Percentiles rank a stretch among this genome's conserved stretches.
Evolutionary conservation across 306 rosid genomes (phyloP).

Genomic region (Hippophae tibetana): DNA sequence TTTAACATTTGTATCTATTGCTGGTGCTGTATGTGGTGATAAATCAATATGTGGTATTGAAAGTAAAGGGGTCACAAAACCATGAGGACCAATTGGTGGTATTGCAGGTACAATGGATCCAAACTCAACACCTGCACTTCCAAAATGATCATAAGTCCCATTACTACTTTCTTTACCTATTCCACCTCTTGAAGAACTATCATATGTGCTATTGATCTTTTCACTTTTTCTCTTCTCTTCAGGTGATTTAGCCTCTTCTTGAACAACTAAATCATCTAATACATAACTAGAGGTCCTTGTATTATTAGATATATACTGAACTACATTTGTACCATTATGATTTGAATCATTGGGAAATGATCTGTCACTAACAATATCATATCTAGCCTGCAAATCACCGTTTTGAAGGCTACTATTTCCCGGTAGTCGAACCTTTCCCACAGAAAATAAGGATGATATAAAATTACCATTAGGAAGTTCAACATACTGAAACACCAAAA

Average conservation of each 20-base stretch:
- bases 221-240: slow-evolving; percentile 20
- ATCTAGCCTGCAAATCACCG: slow-evolving; percentile 19
- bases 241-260: not conserved
- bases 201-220: slow-evolving; percentile 17
- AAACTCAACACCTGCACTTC: slow-evolving; percentile 21
- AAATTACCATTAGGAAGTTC: slow-evolving; percentile 38
- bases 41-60: slow-evolving; percentile 21
- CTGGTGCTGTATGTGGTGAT: slow-evolving; percentile 17
- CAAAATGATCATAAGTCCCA: slow-evolving; percentile 16
- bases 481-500: slow-evolving; percentile 41
- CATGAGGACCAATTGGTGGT: slow-evolving; percentile 12
- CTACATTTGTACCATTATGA: slow-evolving; percentile 12
- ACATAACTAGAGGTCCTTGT: slow-evolving; percentile 15
- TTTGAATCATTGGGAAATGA: slow-evolving; percentile 24
- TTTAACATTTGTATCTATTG: slow-evolving; percentile 18
- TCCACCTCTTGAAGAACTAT: slow-evolving; percentile 15
- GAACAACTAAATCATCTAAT: slow-evolving; percentile 15
- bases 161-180: slow-evolving; percentile 17
- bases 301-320: slow-evolving; percentile 16
- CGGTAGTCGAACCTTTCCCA: slow-evolving; percentile 17
- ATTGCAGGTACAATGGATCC: slow-evolving; percentile 25
- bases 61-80: slow-evolving; percentile 25
- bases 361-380: slow-evolving; percentile 12
- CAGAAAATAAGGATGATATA: slow-evolving; percentile 32
- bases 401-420: slow-evolving; percentile 21